phyloP scores from a whole-genome alignment of 176 grass and related monocot genomes.

The Alloteropsis semialata region DNA sequence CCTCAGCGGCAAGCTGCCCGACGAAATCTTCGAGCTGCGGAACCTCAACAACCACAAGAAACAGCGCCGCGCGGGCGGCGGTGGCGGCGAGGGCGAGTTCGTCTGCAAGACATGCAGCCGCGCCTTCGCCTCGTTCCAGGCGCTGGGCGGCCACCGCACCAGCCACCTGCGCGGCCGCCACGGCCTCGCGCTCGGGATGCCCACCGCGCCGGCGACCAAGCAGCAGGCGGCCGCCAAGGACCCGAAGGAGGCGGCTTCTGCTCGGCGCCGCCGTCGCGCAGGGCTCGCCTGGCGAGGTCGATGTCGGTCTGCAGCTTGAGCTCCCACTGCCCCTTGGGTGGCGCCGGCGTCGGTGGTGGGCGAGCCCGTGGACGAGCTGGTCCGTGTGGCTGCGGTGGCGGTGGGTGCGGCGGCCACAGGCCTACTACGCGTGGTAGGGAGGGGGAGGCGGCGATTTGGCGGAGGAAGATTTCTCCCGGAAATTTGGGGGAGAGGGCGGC shows the following conservation, averaged over 20 bases:
- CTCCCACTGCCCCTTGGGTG: too few relatives aligned
- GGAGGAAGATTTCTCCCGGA: too few relatives aligned
- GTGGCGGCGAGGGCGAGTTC: conserved; percentile 35
- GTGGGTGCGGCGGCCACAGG: too few relatives aligned
- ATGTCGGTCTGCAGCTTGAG: too few relatives aligned
- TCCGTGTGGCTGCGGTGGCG: too few relatives aligned
- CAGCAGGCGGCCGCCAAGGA: neutral
- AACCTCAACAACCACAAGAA: conserved; percentile 26
- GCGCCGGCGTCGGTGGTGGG: too few relatives aligned
- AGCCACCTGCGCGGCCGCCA: conserved; percentile 58
- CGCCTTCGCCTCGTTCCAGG: conserved; percentile 60
- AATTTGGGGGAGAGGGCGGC: too few relatives aligned
- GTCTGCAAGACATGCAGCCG: conserved; percentile 63
- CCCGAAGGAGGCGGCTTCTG: neutral
- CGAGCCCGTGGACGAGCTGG: too few relatives aligned
- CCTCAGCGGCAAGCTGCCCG: conserved; percentile 42
- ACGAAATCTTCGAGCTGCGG: conserved; percentile 42
- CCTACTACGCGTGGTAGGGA: too few relatives aligned
- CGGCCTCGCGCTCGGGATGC: conserved; percentile 36
- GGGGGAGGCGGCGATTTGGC: too few relatives aligned
- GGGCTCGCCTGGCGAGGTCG: too few relatives aligned
- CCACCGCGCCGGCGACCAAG: neutral
- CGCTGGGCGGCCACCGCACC: conserved; percentile 57
- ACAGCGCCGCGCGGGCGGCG: neutral
- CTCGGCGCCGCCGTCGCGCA: neutral